Conservation (phyloP, 805 yeast genomes). For the Monosporozyma servazzii region DNA sequence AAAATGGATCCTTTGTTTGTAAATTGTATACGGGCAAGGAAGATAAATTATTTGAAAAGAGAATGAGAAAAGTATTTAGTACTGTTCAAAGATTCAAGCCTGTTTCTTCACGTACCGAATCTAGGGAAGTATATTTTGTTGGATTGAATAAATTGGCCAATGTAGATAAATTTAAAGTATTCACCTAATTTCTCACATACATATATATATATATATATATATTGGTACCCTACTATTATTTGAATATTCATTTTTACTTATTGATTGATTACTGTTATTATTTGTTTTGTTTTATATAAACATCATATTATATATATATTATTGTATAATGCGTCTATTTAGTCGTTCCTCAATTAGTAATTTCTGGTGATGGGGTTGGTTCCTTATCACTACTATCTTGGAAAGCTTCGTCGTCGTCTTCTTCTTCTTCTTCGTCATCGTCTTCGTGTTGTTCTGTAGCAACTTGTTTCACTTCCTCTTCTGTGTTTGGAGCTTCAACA, state of each 20-base stretch:
- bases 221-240: no score
- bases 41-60: constrained; percentile 51
- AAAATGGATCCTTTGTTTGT: constrained; percentile 68
- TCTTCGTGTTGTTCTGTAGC: constrained; percentile 2
- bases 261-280: constrained; percentile 1
- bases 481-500: constrained; percentile 11
- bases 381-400: constrained; percentile 9
- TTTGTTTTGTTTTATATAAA: not conserved
- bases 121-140: constrained; percentile 75
- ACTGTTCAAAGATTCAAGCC: constrained; percentile 71
- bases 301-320: constrained; percentile 4
- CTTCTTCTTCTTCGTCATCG: constrained; percentile 6
- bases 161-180: constrained; percentile 39
- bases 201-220: not conserved
- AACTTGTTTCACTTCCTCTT: constrained; percentile 10
- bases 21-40: constrained; percentile 81
- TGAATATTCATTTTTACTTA: no score
- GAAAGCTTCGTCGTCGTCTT: constrained; percentile 6
- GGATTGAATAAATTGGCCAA: constrained; percentile 42
- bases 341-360: not conserved
- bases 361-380: constrained; percentile 1
- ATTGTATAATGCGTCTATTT: constrained; percentile 1
- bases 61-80: constrained; percentile 50
- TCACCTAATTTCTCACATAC: constrained; percentile 14
- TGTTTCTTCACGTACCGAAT: constrained; percentile 64